Evolutionary conservation across 495 filamentous ascomycete species (phyloP).

Genomic region (Beverwykella pulmonaria): DNA sequence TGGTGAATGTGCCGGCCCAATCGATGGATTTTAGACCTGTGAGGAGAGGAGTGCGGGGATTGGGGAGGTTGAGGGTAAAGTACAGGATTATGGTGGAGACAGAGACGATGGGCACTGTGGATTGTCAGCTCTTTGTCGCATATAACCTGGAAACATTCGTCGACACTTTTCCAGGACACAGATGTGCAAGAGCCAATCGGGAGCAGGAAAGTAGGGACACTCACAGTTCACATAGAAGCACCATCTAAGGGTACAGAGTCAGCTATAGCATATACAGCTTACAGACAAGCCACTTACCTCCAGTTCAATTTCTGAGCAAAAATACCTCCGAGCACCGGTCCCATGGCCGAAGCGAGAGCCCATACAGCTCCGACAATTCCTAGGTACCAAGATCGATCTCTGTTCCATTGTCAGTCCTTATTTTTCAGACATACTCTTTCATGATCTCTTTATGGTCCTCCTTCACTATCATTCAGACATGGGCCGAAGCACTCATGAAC

Average conservation of each 20-base stretch:
- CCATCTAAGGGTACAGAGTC: constrained; percentile 30
- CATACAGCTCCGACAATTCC: constrained; percentile 69
- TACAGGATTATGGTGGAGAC: constrained; percentile 22
- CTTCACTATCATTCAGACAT: too few relatives aligned
- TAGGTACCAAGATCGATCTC: constrained; percentile 65
- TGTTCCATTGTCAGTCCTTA: constrained; percentile 32
- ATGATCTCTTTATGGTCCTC: too few relatives aligned
- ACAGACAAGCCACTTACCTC: constrained; percentile 12
- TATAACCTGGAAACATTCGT: too few relatives aligned
- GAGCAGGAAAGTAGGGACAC: not conserved
- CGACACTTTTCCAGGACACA: too few relatives aligned
- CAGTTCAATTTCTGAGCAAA: constrained; percentile 65
- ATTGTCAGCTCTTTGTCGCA: not conserved
- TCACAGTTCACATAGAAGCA: constrained; percentile 39
- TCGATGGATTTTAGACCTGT: constrained; percentile 31
- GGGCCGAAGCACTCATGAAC: not conserved
- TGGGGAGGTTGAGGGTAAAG: constrained; percentile 29
- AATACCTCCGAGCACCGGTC: constrained; percentile 74
- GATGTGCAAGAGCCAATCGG: too few relatives aligned
- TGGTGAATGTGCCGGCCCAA: constrained; percentile 32
- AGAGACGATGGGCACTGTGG: constrained; percentile 27
- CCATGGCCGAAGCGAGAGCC: constrained; percentile 73
- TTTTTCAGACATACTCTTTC: not conserved
- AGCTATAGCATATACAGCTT: too few relatives aligned
- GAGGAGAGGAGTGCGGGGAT: constrained; percentile 21